A percentile compares a stretch with the other conserved stretches of the same genome.
Conservation (phyloP, 768 basidiomycete genomes). For the Clitopilus passeckerianus region DNA sequence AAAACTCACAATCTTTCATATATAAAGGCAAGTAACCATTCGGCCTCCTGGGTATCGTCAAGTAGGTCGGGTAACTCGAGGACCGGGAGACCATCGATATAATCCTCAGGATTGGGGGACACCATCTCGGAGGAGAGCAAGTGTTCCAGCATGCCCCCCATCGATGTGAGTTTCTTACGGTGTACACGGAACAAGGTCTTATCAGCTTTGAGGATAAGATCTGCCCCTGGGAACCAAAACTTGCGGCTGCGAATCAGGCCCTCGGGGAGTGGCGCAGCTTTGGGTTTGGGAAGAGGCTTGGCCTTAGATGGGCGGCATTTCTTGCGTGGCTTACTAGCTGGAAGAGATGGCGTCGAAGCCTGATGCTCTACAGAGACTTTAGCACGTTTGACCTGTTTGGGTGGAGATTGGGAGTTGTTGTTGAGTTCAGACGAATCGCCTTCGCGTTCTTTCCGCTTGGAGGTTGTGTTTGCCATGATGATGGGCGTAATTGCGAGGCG, state of each 20-base stretch:
- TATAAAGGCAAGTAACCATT: constrained; percentile 8
- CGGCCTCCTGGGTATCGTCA: constrained; percentile 7
- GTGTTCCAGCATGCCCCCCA: constrained; percentile 13
- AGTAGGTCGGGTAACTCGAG: constrained; percentile 7
- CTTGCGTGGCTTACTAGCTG: not conserved
- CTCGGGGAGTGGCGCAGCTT: not conserved
- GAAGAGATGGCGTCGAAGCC: not conserved
- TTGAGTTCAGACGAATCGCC: not conserved
- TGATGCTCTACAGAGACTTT: not conserved
- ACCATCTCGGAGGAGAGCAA: constrained; percentile 8
- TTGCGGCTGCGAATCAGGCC: constrained; percentile 9
- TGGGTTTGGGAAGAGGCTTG: not conserved
- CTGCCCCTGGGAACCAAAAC: constrained; percentile 17
- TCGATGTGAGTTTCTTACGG: constrained; percentile 4
- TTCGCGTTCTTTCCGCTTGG: not conserved
- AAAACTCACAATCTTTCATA: constrained; percentile 10
- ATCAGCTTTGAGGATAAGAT: constrained; percentile 14
- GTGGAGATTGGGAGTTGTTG: too few species aligned
- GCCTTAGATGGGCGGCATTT: not conserved
- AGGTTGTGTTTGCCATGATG: not conserved
- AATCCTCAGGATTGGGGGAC: constrained; percentile 9
- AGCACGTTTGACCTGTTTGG: not conserved
- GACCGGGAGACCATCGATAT: constrained; percentile 9
- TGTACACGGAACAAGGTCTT: constrained; percentile 16
- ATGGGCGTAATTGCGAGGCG: not conserved